phyloP scores from a whole-genome alignment of 1,284 basidiomycete genomes.

The Ganoderma multipileum region DNA sequence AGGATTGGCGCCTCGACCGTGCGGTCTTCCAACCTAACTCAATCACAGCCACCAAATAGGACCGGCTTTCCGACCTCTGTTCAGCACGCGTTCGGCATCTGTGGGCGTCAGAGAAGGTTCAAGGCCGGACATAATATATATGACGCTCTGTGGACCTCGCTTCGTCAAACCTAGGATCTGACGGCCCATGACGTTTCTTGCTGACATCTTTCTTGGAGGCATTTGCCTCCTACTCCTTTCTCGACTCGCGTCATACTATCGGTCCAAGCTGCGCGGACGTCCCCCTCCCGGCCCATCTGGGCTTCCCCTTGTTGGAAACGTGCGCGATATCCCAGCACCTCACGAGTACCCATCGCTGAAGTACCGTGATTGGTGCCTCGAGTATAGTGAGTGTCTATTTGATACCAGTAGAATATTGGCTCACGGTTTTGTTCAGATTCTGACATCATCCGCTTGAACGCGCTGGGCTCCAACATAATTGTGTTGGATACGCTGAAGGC shows the following conservation, averaged over 20 bases:
- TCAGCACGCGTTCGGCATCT: too few relatives aligned
- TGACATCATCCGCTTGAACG: slow-evolving; percentile 31
- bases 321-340: slow-evolving; percentile 30
- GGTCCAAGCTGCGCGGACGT: background rate
- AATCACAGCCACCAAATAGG: too few relatives aligned
- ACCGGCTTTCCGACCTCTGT: too few relatives aligned
- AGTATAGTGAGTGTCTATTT: slow-evolving; percentile 20
- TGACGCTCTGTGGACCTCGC: background rate
- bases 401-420: background rate
- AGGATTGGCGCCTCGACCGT: too few relatives aligned
- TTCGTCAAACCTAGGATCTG: background rate
- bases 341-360: slow-evolving; percentile 25
- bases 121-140: background rate
- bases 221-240: background rate
- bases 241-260: background rate
- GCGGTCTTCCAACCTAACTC: too few relatives aligned
- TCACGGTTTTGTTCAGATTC: slow-evolving; percentile 14
- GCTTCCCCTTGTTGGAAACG: slow-evolving; percentile 35
- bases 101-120: too few relatives aligned
- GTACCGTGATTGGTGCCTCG: slow-evolving; percentile 21
- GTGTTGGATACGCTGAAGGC: slow-evolving; percentile 46
- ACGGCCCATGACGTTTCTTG: background rate
- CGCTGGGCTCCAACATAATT: slow-evolving; percentile 41
- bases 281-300: slow-evolving; percentile 34
- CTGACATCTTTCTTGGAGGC: background rate